Evolutionary conservation across 768 basidiomycete species (phyloP), one percentile per base, ranked within the genome.

Genomic region (Macrocybe gigantea): DNA sequence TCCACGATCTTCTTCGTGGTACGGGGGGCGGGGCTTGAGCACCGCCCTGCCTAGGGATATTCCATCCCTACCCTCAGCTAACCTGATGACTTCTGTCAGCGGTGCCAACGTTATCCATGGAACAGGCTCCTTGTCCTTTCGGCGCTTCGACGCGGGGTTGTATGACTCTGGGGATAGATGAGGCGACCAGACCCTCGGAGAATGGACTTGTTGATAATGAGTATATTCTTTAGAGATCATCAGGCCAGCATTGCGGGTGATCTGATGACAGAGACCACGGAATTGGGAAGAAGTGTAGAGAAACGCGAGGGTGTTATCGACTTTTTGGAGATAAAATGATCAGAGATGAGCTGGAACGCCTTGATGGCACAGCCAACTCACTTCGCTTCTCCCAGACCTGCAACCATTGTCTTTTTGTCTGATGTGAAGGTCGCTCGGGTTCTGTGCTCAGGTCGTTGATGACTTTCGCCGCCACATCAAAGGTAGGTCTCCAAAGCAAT

Each of bases 231-330:
- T 54, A 45, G 58, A 67, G 31, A 68, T 54, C 43, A 79, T 53
- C 14, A 69, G 59, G 7, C 64, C 62, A 9, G 85, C 62, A 55
- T 87, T 86, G 12, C 74, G 74, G 5, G 82, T 80, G 5, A 80
- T 54, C 48, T 65, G 66, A 57, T 86, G 82, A 8, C 85, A 62
- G 10, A 85, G 63, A 10, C 87, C 87, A 29, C 83, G 77, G 33
- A 78, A 75, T 49, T 70, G 68, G 3, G 78, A 75, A n/a, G 87
- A 82, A 29, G 71, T 77, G 62, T 78, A 73, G 40, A 89, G 60
- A 7, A 89, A 53, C 32, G 71, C 69, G 36, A 89, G 69, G 0
- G 85, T 87, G 49, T 72, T 74, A 56, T 89, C 85, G 62, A 86
- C 88, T 90, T 22, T 22, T 22, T 2, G 50, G 6, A 45, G 38